A percentile compares a stretch with the other conserved stretches of the same genome.
Evolutionary conservation across 2,329 filamentous ascomycete genomes (phyloP).

Genomic region (Fusarium decemcellulare): DNA sequence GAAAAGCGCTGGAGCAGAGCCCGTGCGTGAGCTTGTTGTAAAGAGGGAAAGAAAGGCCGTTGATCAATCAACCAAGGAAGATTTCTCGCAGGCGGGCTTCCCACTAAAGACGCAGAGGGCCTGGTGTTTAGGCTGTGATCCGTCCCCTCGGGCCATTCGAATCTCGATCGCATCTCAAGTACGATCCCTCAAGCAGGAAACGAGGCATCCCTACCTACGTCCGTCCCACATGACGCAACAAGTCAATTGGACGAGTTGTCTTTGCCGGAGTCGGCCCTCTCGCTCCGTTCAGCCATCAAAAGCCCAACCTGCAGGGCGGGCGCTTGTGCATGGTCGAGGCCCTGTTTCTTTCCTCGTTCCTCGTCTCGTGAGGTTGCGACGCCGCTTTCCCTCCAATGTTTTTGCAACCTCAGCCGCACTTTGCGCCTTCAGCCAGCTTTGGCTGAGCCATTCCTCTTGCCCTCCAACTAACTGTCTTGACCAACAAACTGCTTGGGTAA

Average conservation of each 20-base stretch:
- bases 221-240: conserved; percentile 20
- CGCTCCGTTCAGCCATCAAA: conserved; percentile 22
- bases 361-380: too few relatives aligned
- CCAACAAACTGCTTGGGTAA: not conserved
- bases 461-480: not conserved
- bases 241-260: conserved; percentile 5
- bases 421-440: conserved; percentile 3
- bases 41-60: not conserved
- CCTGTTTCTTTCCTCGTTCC: not conserved
- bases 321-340: not conserved
- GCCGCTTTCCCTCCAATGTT: not conserved
- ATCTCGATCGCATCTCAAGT: conserved; percentile 34
- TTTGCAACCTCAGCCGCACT: not conserved
- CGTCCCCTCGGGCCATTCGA: conserved; percentile 17
- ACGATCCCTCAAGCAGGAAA: conserved; percentile 1
- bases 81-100: too few relatives aligned
- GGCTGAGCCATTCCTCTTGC: conserved; percentile 4
- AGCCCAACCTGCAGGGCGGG: not conserved
- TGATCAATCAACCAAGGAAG: not conserved
- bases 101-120: not conserved
- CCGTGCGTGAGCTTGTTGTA: not conserved
- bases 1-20: not conserved
- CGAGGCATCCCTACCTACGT: not conserved
- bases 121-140: conserved; percentile 5
- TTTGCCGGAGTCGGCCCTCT: conserved; percentile 1